Base-by-base conservation (phyloP, 202 grass and related monocot genomes). In the Musa balbisiana region DNA sequence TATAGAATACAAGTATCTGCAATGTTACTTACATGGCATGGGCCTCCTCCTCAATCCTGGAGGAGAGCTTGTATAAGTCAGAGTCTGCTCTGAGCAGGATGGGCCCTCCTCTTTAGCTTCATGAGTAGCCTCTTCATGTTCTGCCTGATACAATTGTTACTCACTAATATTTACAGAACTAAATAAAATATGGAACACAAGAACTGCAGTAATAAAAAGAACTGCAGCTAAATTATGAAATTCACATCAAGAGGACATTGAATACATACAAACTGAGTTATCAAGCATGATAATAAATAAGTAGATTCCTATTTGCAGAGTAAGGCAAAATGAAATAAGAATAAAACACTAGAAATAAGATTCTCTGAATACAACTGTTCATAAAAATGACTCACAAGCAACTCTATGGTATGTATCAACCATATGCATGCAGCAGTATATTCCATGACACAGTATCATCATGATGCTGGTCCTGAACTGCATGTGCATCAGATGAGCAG, bases 41-140 rank as follows among this genome's bases (percentile, higher is more conserved):
- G n/a, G n/a, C n/a, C n/a, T n/a, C n/a, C n/a, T 86, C 59, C 91
- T 87, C 72, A 98, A 70, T 77, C 88, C 91, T 72, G 80, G 83
- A 64, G 86, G 81, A 73, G 86, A 82, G 15, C 82, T 79, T 79
- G 89, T 58, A 68, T 81, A 69, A 52, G 66, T 84, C 86, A 55
- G 85, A 24, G 55, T 64, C 56, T 85, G 78, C 68, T 89, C 88
- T 70, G 19, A 59, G 64, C 79, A 75, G 67, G 80, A 78, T 76
- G 85, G 52, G 63, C 27, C 82, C 64, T 85, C 82, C 72, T 83
- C 78, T 77, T 74, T 86, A 66, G 43, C 82, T 82, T 82, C 85
- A 81, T 82, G 75, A 85, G 81, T 11, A 22, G 69, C 54, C 53
- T 83, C 84, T 64, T 78, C 76, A 86, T 81, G 60, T 96, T 94